Evolutionary conservation across 2,329 filamentous ascomycete genomes (phyloP).

Genomic region (Fonsecaea monophora): DNA sequence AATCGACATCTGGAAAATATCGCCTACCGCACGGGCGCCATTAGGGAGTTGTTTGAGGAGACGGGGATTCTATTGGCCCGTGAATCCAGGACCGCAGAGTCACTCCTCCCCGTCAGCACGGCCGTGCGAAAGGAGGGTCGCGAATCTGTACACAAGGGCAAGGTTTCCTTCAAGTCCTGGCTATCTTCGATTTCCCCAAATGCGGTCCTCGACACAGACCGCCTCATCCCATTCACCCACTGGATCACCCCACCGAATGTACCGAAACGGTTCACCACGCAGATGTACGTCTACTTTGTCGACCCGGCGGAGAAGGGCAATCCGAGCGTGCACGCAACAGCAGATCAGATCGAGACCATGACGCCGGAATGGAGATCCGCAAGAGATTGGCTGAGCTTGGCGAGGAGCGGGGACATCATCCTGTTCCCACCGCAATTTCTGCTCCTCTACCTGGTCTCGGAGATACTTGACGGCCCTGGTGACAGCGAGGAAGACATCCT

Average conservation of each 20-base stretch:
- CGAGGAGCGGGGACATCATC: conserved; percentile 71
- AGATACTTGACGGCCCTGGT: conserved; percentile 44
- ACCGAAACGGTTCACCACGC: conserved; percentile 83
- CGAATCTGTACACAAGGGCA: conserved; percentile 70
- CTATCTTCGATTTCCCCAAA: conserved; percentile 50
- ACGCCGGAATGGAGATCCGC: conserved; percentile 79
- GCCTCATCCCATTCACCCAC: conserved; percentile 79
- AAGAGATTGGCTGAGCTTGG: conserved; percentile 70
- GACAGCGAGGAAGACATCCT: conserved; percentile 35
- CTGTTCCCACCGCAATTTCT: conserved; percentile 88
- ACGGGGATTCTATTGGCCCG: conserved; percentile 82
- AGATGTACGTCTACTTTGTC: conserved; percentile 85
- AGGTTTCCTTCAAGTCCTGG: conserved; percentile 72
- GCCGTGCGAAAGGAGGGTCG: conserved; percentile 66
- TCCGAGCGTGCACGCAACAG: conserved; percentile 65
- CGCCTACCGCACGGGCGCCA: conserved; percentile 79
- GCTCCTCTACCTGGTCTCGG: conserved; percentile 60
- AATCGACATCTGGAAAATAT: conserved; percentile 72
- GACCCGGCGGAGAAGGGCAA: conserved; percentile 47
- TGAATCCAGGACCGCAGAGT: conserved; percentile 47
- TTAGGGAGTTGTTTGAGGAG: conserved; percentile 94
- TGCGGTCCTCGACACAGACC: conserved; percentile 65
- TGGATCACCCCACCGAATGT: conserved; percentile 74
- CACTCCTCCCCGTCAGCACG: conserved; percentile 63
- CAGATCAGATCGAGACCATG: conserved; percentile 73